Conservation (phyloP, 768 basidiomycete species). For the Hypsizygus marmoreus region DNA sequence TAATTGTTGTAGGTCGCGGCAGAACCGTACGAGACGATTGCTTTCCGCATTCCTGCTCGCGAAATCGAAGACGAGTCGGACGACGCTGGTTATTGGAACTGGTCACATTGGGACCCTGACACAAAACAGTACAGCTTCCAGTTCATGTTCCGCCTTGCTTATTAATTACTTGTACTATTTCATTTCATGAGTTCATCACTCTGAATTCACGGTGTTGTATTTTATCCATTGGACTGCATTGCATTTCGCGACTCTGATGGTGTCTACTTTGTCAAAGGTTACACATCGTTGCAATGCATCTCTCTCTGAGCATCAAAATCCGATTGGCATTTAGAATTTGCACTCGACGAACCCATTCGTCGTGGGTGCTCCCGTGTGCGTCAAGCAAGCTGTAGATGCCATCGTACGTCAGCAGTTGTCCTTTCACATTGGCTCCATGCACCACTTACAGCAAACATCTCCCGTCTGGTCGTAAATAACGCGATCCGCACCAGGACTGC, state of each 20-base stretch:
- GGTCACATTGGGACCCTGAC: slow-evolving; percentile 99
- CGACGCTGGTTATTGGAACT: slow-evolving; percentile 90
- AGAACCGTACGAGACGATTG: slow-evolving; percentile 99
- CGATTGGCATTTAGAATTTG: slow-evolving; percentile 16
- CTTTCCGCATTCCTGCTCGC: slow-evolving; percentile 96
- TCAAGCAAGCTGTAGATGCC: slow-evolving; percentile 24
- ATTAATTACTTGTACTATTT: slow-evolving; percentile 24
- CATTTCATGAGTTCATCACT: neutral
- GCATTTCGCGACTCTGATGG: slow-evolving; percentile 10
- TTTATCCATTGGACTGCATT: slow-evolving; percentile 4
- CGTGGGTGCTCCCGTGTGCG: slow-evolving; percentile 26
- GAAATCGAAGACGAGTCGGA: slow-evolving; percentile 96
- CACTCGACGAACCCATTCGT: slow-evolving; percentile 28
- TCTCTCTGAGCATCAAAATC: too few species aligned
- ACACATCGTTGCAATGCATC: too few species aligned
- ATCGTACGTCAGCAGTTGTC: neutral
- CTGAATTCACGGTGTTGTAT: slow-evolving; percentile 21
- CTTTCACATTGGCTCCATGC: neutral
- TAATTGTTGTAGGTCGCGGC: slow-evolving; percentile 77
- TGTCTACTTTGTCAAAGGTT: too few species aligned
- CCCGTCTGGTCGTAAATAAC: slow-evolving; percentile 28
- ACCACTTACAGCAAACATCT: slow-evolving; percentile 26
- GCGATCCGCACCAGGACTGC: slow-evolving; percentile 30
- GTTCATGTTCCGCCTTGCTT: slow-evolving; percentile 84
- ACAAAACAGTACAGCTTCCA: slow-evolving; percentile 98